Evolutionary conservation across 1,139 yeast species (phyloP), one percentile per base, ranked within the genome.

Genomic region (Tardiomyces blankii): DNA sequence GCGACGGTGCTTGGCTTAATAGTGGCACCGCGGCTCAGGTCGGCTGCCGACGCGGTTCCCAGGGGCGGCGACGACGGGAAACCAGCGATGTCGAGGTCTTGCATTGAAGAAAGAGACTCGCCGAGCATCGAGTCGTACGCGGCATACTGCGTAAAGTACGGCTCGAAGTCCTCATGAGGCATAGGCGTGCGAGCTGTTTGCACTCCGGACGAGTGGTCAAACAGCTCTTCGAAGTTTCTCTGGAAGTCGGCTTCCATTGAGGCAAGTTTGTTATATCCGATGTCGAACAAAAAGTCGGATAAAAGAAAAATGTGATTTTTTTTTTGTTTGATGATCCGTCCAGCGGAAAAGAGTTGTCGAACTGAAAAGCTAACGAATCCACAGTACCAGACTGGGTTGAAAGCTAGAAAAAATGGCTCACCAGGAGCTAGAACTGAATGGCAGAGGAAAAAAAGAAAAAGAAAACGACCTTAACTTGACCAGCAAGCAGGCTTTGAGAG

Each of bases 151-250:
- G 59, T 41, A 41, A 61, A 54, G 46, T 59, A 62, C 7, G 64
- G 63, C 44, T 60, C 64, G 44, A 61, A 62, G 42, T 62, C 65
- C 28, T 60, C 60, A 46, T 55, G 56, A 12, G 63, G 63, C 18
- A 61, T 49, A 12, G 62, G 61, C 21, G 46, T 44, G 21, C 41
- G 41, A 27, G 25, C 25, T 21, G 25, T 21, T 21, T 21, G 25
- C 25, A 21, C 25, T 21, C 25, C 25, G 4, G 25, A 4, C 25
- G 25, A 21, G 25, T 21, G 25, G 25, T 21, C 25, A 21, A 21
- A 21, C 25, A 21, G 25, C 25, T 21, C 25, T 21, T 21, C 25
- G 7, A 21, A 21, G 25, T 21, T 21, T 21, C 25, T 21, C 25
- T 21, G 25, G 25, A 21, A 21, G 25, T 21, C 25, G 25, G 25